A percentile compares a stretch with the other conserved stretches of the same genome.
Evolutionary conservation across 2,329 filamentous ascomycete species (phyloP).

Genomic region (Samsoniella hepiali): DNA sequence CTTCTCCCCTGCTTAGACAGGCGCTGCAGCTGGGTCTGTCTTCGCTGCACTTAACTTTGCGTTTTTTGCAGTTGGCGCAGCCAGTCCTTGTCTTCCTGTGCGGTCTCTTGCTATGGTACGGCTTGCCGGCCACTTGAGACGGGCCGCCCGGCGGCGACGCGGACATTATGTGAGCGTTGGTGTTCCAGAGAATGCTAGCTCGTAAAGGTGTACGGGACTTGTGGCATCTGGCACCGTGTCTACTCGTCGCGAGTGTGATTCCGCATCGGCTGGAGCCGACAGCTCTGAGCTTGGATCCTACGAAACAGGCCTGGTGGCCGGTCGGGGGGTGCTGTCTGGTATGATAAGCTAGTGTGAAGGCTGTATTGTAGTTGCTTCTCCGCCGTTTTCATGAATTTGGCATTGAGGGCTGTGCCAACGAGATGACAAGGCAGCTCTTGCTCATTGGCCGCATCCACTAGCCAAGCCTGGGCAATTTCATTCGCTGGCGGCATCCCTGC

Average conservation of each 20-base stretch:
- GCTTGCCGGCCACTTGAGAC: not conserved
- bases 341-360: not conserved
- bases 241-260: not conserved
- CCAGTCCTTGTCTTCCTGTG: slow-evolving; percentile 54
- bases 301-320: not conserved
- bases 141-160: not conserved
- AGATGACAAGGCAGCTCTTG: not conserved
- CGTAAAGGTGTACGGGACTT: not conserved
- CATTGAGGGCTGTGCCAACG: not conserved
- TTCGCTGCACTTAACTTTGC: slow-evolving; percentile 56
- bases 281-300: too few species aligned
- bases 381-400: too few species aligned
- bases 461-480: not conserved
- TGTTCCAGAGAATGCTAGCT: not conserved
- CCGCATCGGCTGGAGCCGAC: not conserved
- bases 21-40: slow-evolving; percentile 46
- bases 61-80: slow-evolving; percentile 52
- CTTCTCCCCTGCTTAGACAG: slow-evolving; percentile 46
- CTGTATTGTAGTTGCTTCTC: not conserved
- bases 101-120: slow-evolving; percentile 46
- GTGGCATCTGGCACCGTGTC: not conserved
- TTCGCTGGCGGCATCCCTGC: not conserved
- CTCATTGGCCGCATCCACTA: not conserved
- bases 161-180: not conserved
- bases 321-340: too few species aligned